Percentiles rank a stretch among this genome's conserved stretches.
Evolutionary conservation across 2,329 filamentous ascomycete species (phyloP).

Genomic region (Epichloe gansuensis): DNA sequence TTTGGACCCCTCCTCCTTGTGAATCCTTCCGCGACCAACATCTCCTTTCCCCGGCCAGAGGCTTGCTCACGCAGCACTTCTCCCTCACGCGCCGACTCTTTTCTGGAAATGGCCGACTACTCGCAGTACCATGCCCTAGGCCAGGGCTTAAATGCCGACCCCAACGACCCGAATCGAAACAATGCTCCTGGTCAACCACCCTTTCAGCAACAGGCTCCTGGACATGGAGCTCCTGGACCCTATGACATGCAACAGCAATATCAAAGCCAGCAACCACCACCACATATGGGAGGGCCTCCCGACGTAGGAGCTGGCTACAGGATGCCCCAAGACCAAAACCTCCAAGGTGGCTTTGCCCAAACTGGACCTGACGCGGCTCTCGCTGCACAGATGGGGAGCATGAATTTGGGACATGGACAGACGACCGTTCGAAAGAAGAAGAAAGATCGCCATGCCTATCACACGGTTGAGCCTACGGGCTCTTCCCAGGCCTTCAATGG

Average conservation of each 20-base stretch:
- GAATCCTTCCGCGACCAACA: conserved; percentile 1
- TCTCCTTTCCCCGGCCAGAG: conserved; percentile 2
- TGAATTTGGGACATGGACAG: conserved; percentile 49
- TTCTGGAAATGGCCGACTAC: conserved; percentile 42
- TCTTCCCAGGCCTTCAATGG: conserved; percentile 60
- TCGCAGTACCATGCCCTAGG: conserved; percentile 44
- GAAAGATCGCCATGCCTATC: conserved; percentile 90
- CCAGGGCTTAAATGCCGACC: conserved; percentile 41
- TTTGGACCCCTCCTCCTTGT: conserved; percentile 3
- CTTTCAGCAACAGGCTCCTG: conserved; percentile 33
- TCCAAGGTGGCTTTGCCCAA: conserved; percentile 17
- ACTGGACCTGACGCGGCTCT: conserved; percentile 37
- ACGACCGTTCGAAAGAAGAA: conserved; percentile 59
- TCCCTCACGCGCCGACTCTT: not conserved
- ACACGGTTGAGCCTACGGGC: conserved; percentile 64
- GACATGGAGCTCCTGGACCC: conserved; percentile 14
- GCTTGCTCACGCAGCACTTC: conserved; percentile 1
- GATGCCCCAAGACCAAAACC: conserved; percentile 19
- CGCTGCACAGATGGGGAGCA: conserved; percentile 64
- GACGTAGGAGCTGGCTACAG: conserved; percentile 17
- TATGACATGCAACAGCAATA: conserved; percentile 7
- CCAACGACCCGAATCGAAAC: conserved; percentile 40
- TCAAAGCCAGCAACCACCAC: conserved; percentile 2
- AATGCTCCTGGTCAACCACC: conserved; percentile 39
- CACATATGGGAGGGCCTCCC: not conserved